phyloP scores from a whole-genome alignment of 495 filamentous ascomycete species.

The Viridothelium virens region DNA sequence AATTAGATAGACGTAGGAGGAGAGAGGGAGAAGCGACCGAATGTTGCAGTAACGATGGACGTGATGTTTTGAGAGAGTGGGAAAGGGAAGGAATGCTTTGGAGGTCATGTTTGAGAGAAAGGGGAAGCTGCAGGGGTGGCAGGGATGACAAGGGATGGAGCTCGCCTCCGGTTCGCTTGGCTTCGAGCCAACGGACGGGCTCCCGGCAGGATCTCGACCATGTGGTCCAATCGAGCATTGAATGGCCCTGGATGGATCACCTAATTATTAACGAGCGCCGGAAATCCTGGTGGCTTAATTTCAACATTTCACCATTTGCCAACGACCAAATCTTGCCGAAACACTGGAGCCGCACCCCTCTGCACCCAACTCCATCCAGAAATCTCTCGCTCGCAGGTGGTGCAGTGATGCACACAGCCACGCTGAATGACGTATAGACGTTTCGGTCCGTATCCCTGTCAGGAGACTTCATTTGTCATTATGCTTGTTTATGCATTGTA shows the following conservation, averaged over 20 bases:
- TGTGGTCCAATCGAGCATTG: neutral
- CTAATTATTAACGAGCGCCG: too few species aligned
- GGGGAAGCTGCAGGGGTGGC: neutral
- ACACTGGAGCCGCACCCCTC: neutral
- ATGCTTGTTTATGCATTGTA: neutral
- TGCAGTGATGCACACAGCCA: neutral
- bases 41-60: neutral
- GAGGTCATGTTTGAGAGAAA: constrained; percentile 1
- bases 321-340: neutral
- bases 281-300: neutral
- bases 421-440: neutral
- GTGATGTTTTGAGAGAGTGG: neutral
- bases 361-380: too few species aligned
- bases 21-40: neutral
- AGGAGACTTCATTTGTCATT: neutral
- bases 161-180: neutral
- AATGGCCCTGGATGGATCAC: neutral
- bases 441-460: neutral
- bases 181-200: neutral
- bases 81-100: neutral
- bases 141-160: neutral
- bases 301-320: too few species aligned
- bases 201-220: neutral
- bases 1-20: constrained; percentile 6
- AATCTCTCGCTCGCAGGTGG: neutral